Evolutionary conservation across 805 yeast genomes (phyloP).

Genomic region (Pichia membranifaciens): DNA sequence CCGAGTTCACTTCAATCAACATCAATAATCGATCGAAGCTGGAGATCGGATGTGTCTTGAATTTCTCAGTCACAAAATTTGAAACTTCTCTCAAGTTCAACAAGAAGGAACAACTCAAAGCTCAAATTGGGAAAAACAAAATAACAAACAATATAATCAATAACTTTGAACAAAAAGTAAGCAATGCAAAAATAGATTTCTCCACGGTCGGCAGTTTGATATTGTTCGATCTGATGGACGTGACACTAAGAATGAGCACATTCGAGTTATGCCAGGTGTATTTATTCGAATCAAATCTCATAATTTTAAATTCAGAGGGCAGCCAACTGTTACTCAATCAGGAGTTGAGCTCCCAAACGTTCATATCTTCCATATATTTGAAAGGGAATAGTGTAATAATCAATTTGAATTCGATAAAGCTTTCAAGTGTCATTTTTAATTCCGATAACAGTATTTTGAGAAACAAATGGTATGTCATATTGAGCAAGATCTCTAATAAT

Average conservation of each 20-base stretch:
- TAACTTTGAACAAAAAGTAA: slow-evolving; percentile 16
- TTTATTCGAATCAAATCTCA: slow-evolving; percentile 22
- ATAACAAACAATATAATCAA: slow-evolving; percentile 20
- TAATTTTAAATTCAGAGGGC: slow-evolving; percentile 19
- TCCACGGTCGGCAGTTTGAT: slow-evolving; percentile 21
- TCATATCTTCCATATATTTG: slow-evolving; percentile 24
- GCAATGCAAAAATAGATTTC: slow-evolving; percentile 16
- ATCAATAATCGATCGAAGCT: slow-evolving; percentile 9
- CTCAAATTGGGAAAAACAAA: slow-evolving; percentile 18
- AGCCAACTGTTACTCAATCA: slow-evolving; percentile 18
- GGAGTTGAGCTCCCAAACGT: slow-evolving; percentile 13
- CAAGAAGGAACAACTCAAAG: slow-evolving; percentile 15
- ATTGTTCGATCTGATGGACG: slow-evolving; percentile 24
- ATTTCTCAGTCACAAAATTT: slow-evolving; percentile 22
- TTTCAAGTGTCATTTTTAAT: slow-evolving; percentile 21
- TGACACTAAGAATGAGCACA: slow-evolving; percentile 4
- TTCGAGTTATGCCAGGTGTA: slow-evolving; percentile 15
- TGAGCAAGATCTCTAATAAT: slow-evolving; percentile 15
- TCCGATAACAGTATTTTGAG: slow-evolving; percentile 21
- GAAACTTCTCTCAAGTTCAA: slow-evolving; percentile 22
- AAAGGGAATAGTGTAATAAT: slow-evolving; percentile 18
- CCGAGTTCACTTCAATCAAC: slow-evolving; percentile 23
- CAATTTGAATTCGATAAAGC: slow-evolving; percentile 22
- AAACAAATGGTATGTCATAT: slow-evolving; percentile 26
- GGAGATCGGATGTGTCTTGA: slow-evolving; percentile 20